Percentiles rank a stretch among this genome's conserved stretches.
These are phyloP conservation scores for Medicago arabica DNA, from an alignment of 306 rosid species.

Conservation along the genomic window DNA sequence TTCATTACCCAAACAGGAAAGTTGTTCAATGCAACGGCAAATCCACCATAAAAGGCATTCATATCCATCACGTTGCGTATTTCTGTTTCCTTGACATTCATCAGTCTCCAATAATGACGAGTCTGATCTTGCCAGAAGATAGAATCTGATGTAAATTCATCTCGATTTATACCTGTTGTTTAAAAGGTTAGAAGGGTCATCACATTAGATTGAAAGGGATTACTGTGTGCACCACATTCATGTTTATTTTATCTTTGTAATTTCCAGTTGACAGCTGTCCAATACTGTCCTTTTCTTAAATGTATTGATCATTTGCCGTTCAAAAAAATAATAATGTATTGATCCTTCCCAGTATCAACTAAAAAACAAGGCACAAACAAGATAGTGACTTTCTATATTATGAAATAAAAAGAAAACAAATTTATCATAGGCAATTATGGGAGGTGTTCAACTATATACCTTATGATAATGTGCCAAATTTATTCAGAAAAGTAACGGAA, in stretches of 20 bases:
- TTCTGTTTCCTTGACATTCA: constrained; percentile 64
- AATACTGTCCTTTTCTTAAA: neutral
- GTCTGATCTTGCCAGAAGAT: constrained; percentile 78
- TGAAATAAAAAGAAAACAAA: neutral
- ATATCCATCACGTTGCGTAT: constrained; percentile 92
- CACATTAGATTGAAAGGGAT: constrained; percentile 33
- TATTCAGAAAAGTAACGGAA: constrained; percentile 7
- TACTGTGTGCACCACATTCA: constrained; percentile 11
- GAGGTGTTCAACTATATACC: constrained; percentile 19
- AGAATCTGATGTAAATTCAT: constrained; percentile 66
- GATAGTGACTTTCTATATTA: neutral
- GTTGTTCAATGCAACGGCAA: constrained; percentile 66
- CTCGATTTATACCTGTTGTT: constrained; percentile 63
- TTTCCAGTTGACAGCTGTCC: neutral
- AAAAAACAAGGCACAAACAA: no score
- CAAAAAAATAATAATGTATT: neutral
- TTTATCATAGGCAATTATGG: neutral
- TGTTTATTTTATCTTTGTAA: constrained; percentile 17
- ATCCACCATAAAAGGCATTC: constrained; percentile 89
- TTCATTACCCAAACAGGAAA: constrained; percentile 87
- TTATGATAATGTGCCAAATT: constrained; percentile 7
- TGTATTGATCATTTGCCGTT: neutral
- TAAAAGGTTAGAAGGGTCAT: constrained; percentile 38
- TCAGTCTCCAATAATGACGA: constrained; percentile 72
- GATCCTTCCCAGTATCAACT: no score